Base-by-base conservation (phyloP, 2,329 filamentous ascomycete genomes). In the Colletotrichum sp. region DNA sequence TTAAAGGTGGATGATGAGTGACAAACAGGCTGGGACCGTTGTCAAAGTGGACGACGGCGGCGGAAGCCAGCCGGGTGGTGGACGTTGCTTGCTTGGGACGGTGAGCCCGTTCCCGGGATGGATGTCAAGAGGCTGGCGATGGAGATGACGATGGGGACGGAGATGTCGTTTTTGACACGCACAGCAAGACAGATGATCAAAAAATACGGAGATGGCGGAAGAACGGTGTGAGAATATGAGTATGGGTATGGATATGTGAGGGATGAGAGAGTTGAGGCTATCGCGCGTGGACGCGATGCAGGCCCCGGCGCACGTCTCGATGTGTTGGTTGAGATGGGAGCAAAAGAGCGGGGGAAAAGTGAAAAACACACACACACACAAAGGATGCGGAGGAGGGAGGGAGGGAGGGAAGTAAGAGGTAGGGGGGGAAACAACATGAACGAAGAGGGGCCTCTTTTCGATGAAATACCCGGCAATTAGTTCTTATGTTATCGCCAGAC, bases 341-440 rank as follows among this genome's bases (percentile, higher is more conserved):
- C 39, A 68, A 70, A 75, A 73, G 57, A 73, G 70, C 70, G 64
- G 73, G 64, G 70, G 69, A 30, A 36, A 43, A n/a, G 34, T 64
- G 34, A 26, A 64, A 64, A 43, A 64, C 14, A 59, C 55, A 59
- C 55, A 59, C 55, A 59, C 55, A 59, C 24, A 59, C 26, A 21
- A 30, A 26, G 48, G 63, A 66, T 21, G 63, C 32, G 34, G 34
- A 64, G 34, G 34, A 64, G 61, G 32, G 21, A 34, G 60, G 32
- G 16, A 26, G 26, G 32, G 26, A 26, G 26, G 24, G 26, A 59
- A 28, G 55, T 26, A 24, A 59, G 16, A 59, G 55, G 55, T 28
- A 28, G 24, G 55, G 21, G 21, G 26, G 55, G 26, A 59, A 59
- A 26, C 21, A 28, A 59, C 18, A 26, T 36, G 32, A 28, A 43